Evolutionary conservation across 2,329 filamentous ascomycete species (phyloP).

Genomic region (Calonectria pseudoturangicola): DNA sequence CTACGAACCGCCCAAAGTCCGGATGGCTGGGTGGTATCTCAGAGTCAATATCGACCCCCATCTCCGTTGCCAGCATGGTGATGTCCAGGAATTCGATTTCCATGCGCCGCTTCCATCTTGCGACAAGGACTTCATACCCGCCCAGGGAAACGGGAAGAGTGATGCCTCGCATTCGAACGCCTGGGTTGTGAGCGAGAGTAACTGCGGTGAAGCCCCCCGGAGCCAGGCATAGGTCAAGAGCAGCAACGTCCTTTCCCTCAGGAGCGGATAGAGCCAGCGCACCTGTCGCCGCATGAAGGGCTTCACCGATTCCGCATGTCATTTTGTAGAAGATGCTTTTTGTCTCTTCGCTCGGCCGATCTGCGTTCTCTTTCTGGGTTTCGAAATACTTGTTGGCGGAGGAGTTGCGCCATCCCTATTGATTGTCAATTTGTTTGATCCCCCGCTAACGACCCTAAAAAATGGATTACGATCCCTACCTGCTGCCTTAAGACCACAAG

Average conservation of each 20-base stretch:
- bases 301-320: constrained; percentile 2
- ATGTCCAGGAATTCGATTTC: constrained; percentile 22
- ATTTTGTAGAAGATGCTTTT: constrained; percentile 4
- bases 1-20: neutral
- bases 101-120: neutral
- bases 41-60: constrained; percentile 14
- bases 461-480: neutral
- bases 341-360: neutral
- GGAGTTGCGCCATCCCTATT: neutral
- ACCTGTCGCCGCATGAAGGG: neutral
- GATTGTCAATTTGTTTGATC: neutral
- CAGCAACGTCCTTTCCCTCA: neutral
- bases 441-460: neutral
- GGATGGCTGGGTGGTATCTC: neutral
- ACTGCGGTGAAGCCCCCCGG: constrained; percentile 23
- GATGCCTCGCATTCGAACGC: neutral
- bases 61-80: constrained; percentile 24
- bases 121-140: neutral
- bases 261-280: neutral
- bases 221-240: constrained; percentile 14
- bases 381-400: neutral
- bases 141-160: neutral
- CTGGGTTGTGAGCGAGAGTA: neutral
- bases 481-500: neutral
- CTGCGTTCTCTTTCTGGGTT: neutral